Evolutionary conservation across 176 grass and related monocot genomes (phyloP).

Genomic region (Tuctoria greenei): DNA sequence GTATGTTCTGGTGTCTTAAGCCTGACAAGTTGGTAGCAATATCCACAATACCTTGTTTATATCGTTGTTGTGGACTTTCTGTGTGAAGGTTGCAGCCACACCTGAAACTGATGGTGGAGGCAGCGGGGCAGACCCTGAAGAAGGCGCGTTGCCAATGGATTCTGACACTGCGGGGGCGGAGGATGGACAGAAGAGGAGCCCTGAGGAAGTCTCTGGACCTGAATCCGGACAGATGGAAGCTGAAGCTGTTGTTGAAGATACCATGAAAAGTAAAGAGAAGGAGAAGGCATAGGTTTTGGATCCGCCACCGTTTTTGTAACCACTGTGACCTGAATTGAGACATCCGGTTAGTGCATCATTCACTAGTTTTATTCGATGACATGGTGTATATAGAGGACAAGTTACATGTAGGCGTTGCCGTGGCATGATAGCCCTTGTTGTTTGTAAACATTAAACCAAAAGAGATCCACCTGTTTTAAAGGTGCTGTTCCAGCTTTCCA

Average conservation of each 20-base stretch:
- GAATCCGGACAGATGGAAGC: conserved; percentile 66
- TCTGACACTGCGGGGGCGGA: conserved; percentile 51
- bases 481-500: not conserved
- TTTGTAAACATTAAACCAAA: not conserved
- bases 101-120: conserved; percentile 73
- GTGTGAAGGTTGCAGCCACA: conserved; percentile 51
- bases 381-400: conserved; percentile 8
- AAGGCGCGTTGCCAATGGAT: conserved; percentile 83
- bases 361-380: not conserved
- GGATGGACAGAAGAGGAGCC: conserved; percentile 73
- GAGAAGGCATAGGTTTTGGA: not conserved
- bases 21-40: not conserved
- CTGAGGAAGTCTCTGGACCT: conserved; percentile 61
- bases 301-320: not conserved
- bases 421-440: not conserved
- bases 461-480: not conserved
- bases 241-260: conserved; percentile 51
- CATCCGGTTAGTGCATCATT: not conserved
- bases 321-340: not conserved
- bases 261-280: conserved; percentile 21
- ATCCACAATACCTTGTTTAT: not conserved
- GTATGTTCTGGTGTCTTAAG: not conserved
- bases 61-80: conserved; percentile 3
- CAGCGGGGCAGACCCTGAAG: conserved; percentile 71
- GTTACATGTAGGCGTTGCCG: not conserved